Base-by-base conservation (phyloP, 345 rosid species). In the Limnanthes douglasii region DNA sequence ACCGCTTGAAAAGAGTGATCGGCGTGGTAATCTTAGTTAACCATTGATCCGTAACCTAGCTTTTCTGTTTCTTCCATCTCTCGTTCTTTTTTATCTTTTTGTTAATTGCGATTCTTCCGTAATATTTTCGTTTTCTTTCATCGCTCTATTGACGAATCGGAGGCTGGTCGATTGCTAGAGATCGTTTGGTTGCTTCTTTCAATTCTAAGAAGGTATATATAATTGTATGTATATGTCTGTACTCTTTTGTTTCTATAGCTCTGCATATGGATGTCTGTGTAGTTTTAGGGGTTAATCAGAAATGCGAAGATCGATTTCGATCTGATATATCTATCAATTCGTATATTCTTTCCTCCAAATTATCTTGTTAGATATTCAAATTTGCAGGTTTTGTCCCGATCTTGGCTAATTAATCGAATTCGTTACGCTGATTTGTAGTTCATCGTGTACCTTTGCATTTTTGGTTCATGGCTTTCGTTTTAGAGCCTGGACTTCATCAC, bases 21-120 rank as follows among this genome's bases (percentile, higher is more conserved):
- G 94, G 62, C 98, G 94, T 66, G 93, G 88, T 78, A 78, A 78
- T 64, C 96, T 85, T 63, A 81, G 96, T 75, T 85, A 75, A 73
- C 83, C 29, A 46, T n/a, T n/a, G n/a, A n/a, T n/a, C n/a, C n/a
- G n/a, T n/a, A n/a, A n/a, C n/a, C n/a, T 60, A 8, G 41, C 50
- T 32, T 12, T 45, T 42, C 4, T 5, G 8, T 11, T 34, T 33
- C 7, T 28, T 4, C 37, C 8, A 27, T 34, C 7, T 9, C 8
- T 34, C 5, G 0, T 11, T 40, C 15, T 13, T n/a, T 15, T 30
- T 21, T 18, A 6, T 15, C 26, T 22, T 39, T 21, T 36, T 15
- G 1, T 22, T n/a, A n/a, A n/a, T n/a, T n/a, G n/a, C n/a, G n/a
- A n/a, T 14, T 9, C 3, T 6, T 24, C 15, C 8, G 0, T n/a